Conservation (phyloP, 2,329 filamentous ascomycete species). For the Neophaeococcomyces aloes region DNA sequence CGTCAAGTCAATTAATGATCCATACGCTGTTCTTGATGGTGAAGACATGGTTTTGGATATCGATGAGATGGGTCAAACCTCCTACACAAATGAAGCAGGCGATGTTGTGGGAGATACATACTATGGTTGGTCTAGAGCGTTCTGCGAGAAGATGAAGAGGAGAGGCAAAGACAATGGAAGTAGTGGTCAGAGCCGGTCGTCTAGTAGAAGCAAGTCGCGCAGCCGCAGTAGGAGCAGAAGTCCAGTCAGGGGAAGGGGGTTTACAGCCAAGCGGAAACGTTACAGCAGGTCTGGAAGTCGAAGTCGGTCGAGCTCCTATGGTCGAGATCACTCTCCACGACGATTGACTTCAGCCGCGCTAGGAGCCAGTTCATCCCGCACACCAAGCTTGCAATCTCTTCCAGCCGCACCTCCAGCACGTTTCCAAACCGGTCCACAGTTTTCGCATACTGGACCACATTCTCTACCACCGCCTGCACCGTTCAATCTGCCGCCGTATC, state of each 20-base stretch:
- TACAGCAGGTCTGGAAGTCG: constrained; percentile 27
- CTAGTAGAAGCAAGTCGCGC: constrained; percentile 28
- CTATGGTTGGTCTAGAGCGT: constrained; percentile 74
- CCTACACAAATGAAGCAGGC: constrained; percentile 56
- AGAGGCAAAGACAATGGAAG: constrained; percentile 21
- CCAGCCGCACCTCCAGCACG: constrained; percentile 18
- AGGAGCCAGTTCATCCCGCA: constrained; percentile 9
- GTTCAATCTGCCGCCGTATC: not conserved
- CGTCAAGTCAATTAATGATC: constrained; percentile 49
- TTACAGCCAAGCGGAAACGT: constrained; percentile 28
- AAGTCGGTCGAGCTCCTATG: constrained; percentile 14
- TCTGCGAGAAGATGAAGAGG: constrained; percentile 70
- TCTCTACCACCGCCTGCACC: constrained; percentile 25
- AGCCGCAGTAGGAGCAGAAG: constrained; percentile 31
- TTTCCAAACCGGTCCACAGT: constrained; percentile 12
- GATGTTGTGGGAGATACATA: constrained; percentile 62
- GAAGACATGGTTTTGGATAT: constrained; percentile 49
- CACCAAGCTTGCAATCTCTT: constrained; percentile 15
- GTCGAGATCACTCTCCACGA: constrained; percentile 16
- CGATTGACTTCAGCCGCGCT: constrained; percentile 15
- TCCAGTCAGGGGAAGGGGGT: constrained; percentile 25
- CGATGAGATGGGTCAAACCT: constrained; percentile 63
- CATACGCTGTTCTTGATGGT: constrained; percentile 39
- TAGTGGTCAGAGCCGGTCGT: constrained; percentile 8
- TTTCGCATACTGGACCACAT: constrained; percentile 24